These are phyloP conservation scores for Trichoderma breve DNA, from an alignment of 2,329 filamentous ascomycete genomes.

Conservation along the genomic window DNA sequence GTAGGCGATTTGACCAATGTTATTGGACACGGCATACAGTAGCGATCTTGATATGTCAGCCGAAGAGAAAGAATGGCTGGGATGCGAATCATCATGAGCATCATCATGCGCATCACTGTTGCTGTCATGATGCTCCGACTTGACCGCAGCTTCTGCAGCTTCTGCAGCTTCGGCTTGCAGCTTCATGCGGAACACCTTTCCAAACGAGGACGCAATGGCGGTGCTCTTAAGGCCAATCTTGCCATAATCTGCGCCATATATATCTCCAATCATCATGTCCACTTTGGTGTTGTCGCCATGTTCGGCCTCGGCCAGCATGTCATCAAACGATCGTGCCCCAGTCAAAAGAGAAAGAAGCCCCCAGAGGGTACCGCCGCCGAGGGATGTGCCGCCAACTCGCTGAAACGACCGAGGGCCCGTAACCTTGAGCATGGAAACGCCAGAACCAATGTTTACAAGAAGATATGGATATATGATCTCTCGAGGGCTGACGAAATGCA, in stretches of 20 bases:
- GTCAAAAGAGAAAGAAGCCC: slow-evolving; percentile 88
- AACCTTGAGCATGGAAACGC: slow-evolving; percentile 96
- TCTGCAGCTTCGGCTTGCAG: slow-evolving; percentile 79
- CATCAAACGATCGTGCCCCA: slow-evolving; percentile 92
- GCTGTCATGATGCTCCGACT: slow-evolving; percentile 46
- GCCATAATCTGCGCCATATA: slow-evolving; percentile 92
- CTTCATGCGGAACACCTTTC: slow-evolving; percentile 94
- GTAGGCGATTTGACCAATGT: slow-evolving; percentile 96
- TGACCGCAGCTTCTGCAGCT: slow-evolving; percentile 71
- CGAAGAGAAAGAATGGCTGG: slow-evolving; percentile 58
- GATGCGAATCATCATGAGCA: slow-evolving; percentile 25
- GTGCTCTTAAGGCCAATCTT: slow-evolving; percentile 96
- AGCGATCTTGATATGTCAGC: slow-evolving; percentile 89
- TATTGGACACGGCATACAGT: slow-evolving; percentile 94
- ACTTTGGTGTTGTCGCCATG: slow-evolving; percentile 88
- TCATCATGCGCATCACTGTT: slow-evolving; percentile 33
- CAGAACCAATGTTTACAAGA: slow-evolving; percentile 96
- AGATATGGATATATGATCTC: slow-evolving; percentile 90
- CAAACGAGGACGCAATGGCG: slow-evolving; percentile 93
- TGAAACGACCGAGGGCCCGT: slow-evolving; percentile 82
- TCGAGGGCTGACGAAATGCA: slow-evolving; percentile 80
- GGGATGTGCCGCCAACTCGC: slow-evolving; percentile 89
- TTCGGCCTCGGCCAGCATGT: slow-evolving; percentile 92
- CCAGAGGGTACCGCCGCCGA: slow-evolving; percentile 97
- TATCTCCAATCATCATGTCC: slow-evolving; percentile 96